phyloP scores from a whole-genome alignment of 768 basidiomycete genomes.

The Leccinum variicolor region DNA sequence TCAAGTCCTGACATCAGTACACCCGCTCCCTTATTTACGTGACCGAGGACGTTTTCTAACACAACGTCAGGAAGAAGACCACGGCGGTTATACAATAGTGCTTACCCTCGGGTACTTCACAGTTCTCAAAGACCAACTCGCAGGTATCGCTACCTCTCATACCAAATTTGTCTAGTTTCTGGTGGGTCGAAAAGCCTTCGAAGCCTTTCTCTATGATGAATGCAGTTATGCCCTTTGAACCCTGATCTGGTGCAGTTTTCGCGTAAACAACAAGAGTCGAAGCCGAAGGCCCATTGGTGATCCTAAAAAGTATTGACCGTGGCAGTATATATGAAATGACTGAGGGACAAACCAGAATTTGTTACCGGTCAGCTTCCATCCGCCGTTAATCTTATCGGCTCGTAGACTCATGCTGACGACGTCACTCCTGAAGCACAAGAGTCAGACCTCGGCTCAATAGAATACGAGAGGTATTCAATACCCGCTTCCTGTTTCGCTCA shows the following conservation, averaged over 20 bases:
- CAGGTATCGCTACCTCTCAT: slow-evolving; percentile 97
- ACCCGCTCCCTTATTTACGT: slow-evolving; percentile 71
- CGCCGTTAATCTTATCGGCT: slow-evolving; percentile 73
- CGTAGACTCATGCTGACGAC: slow-evolving; percentile 91
- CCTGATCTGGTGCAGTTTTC: slow-evolving; percentile 73
- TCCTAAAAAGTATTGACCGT: slow-evolving; percentile 49
- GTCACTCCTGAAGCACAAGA: slow-evolving; percentile 50
- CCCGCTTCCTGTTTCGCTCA: slow-evolving; percentile 91
- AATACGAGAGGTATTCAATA: slow-evolving; percentile 4
- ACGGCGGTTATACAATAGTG: neutral
- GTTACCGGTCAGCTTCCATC: slow-evolving; percentile 81
- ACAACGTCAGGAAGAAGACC: neutral
- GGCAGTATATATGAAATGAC: neutral
- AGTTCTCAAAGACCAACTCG: slow-evolving; percentile 89
- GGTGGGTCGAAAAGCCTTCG: slow-evolving; percentile 83
- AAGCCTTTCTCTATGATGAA: slow-evolving; percentile 86
- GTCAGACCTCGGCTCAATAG: neutral
- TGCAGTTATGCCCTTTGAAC: slow-evolving; percentile 87
- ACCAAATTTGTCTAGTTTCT: slow-evolving; percentile 92
- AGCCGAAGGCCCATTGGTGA: slow-evolving; percentile 90
- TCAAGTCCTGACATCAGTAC: slow-evolving; percentile 96
- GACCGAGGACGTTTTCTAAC: slow-evolving; percentile 80
- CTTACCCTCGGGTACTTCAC: slow-evolving; percentile 82
- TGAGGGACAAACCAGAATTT: slow-evolving; percentile 76
- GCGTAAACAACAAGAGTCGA: slow-evolving; percentile 93